These are phyloP conservation scores for Thinopyrum obtusiflorum DNA, from an alignment of 202 grass and related monocot species.

Conservation along the genomic window DNA sequence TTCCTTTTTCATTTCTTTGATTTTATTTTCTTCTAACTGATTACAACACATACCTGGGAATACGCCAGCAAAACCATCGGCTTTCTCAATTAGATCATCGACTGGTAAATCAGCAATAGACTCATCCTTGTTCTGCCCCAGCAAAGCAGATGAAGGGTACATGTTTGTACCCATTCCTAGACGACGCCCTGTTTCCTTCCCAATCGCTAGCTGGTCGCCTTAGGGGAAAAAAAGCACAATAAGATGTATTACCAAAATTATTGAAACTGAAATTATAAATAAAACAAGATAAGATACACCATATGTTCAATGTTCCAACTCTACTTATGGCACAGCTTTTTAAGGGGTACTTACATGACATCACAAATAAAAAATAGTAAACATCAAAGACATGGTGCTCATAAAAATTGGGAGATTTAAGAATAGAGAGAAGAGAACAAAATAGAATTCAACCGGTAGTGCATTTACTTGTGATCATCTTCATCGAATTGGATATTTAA, in stretches of 20 bases:
- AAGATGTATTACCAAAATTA: too few relatives aligned
- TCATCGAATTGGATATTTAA: background rate
- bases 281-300: background rate
- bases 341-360: background rate
- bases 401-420: background rate
- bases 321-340: background rate
- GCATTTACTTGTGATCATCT: too few relatives aligned
- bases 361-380: background rate
- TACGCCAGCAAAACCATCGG: constrained; percentile 91
- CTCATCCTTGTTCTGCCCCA: constrained; percentile 73
- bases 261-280: too few relatives aligned
- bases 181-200: constrained; percentile 73
- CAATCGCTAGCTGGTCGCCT: constrained; percentile 80
- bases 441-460: too few relatives aligned
- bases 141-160: constrained; percentile 86
- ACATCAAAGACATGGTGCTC: background rate
- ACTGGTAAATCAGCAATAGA: background rate
- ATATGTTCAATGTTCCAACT: background rate
- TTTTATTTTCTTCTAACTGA: background rate
- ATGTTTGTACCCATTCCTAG: constrained; percentile 96
- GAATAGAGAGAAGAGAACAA: too few relatives aligned
- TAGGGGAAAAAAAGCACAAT: background rate
- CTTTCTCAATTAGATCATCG: too few relatives aligned
- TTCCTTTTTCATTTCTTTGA: background rate
- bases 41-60: constrained; percentile 68